A percentile compares a stretch with the other conserved stretches of the same genome.
Evolutionary conservation across 805 yeast genomes (phyloP).

Genomic region (Komagataella mondaviorum): DNA sequence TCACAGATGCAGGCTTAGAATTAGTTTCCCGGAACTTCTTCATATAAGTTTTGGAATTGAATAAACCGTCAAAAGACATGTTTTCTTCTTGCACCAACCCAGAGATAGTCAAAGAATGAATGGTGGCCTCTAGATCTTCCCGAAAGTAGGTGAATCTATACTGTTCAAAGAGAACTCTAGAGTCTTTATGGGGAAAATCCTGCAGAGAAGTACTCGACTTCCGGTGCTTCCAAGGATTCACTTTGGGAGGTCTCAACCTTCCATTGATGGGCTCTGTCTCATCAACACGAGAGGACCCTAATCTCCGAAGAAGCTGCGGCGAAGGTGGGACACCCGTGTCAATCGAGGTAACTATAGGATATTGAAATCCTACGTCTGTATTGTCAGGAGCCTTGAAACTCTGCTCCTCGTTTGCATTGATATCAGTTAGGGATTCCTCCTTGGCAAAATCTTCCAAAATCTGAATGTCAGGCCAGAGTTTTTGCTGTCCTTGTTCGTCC

Average conservation of each 20-base stretch:
- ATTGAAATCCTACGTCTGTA: slow-evolving; percentile 22
- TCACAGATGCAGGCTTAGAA: not conserved
- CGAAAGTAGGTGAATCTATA: slow-evolving; percentile 86
- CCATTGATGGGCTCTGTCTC: slow-evolving; percentile 47
- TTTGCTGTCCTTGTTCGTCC: slow-evolving; percentile 17
- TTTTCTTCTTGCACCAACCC: slow-evolving; percentile 50
- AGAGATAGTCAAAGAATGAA: slow-evolving; percentile 79
- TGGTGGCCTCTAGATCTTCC: slow-evolving; percentile 78
- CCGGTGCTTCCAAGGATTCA: slow-evolving; percentile 58
- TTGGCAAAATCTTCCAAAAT: slow-evolving; percentile 65
- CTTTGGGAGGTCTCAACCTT: slow-evolving; percentile 60
- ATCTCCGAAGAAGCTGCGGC: slow-evolving; percentile 8
- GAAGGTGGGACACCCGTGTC: slow-evolving; percentile 13
- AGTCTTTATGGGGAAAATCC: slow-evolving; percentile 1
- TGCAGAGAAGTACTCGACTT: slow-evolving; percentile 4
- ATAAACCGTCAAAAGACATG: slow-evolving; percentile 42
- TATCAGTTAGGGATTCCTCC: slow-evolving; percentile 35
- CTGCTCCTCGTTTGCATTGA: slow-evolving; percentile 13
- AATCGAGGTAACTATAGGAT: slow-evolving; percentile 19
- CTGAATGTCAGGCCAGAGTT: slow-evolving; percentile 73
- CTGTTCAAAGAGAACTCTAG: slow-evolving; percentile 22
- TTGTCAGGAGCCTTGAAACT: slow-evolving; percentile 9
- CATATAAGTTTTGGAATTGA: slow-evolving; percentile 30
- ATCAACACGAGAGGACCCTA: slow-evolving; percentile 22
- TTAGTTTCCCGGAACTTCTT: not conserved